Evolutionary conservation across 495 filamentous ascomycete genomes (phyloP).

Genomic region (Neurospora africana): DNA sequence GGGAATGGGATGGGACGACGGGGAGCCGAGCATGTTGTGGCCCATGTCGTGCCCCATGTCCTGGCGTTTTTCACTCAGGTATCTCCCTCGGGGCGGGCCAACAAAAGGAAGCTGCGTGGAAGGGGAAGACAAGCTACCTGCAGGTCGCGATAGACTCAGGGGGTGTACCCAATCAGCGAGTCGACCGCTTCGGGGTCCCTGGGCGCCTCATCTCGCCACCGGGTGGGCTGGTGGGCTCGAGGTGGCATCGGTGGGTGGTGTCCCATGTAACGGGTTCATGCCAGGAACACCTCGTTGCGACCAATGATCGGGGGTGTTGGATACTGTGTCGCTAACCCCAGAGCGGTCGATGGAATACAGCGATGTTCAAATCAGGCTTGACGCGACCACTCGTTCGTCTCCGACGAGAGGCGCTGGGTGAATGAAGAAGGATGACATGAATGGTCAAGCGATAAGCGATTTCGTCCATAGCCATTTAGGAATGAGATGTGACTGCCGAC

Average conservation of each 20-base stretch:
- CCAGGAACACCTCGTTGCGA: slow-evolving; percentile 10
- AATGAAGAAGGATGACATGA: neutral
- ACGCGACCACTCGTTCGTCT: neutral
- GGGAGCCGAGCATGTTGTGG: slow-evolving; percentile 4
- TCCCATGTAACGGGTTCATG: neutral
- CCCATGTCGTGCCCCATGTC: slow-evolving; percentile 8
- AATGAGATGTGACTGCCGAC: neutral
- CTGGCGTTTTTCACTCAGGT: slow-evolving; percentile 1
- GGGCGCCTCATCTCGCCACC: slow-evolving; percentile 17
- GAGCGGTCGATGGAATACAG: slow-evolving; percentile 12
- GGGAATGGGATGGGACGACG: neutral
- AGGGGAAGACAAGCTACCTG: slow-evolving; percentile 5
- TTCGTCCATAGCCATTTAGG: neutral
- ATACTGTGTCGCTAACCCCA: slow-evolving; percentile 9
- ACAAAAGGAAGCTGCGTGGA: neutral
- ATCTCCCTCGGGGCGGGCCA: slow-evolving; percentile 1
- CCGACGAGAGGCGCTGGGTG: neutral
- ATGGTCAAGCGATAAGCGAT: neutral
- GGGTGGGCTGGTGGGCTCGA: slow-evolving; percentile 4
- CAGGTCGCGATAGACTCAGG: slow-evolving; percentile 10
- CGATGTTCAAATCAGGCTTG: neutral
- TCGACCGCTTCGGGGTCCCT: slow-evolving; percentile 2
- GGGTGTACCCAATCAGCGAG: slow-evolving; percentile 9
- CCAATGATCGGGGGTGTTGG: slow-evolving; percentile 8
- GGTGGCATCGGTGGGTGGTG: neutral